Conservation (phyloP, 345 rosid species). For the Rhizophora apiculata region DNA sequence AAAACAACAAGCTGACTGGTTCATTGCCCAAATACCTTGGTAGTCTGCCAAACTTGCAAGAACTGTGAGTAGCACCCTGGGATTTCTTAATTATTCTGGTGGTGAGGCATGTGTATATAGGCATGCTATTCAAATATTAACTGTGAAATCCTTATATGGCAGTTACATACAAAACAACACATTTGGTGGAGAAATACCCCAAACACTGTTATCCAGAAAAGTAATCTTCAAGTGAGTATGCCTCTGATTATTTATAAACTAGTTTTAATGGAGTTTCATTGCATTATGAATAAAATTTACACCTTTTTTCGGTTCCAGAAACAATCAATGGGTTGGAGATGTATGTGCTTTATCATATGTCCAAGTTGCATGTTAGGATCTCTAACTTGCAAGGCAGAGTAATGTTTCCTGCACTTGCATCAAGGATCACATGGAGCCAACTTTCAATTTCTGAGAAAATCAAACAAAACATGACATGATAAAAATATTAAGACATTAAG, state of each 20-base stretch:
- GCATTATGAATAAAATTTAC: too few relatives aligned
- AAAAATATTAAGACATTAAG: not conserved
- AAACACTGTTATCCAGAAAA: constrained; percentile 47
- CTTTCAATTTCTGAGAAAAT: too few relatives aligned
- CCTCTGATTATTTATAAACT: too few relatives aligned
- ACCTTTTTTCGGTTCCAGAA: too few relatives aligned
- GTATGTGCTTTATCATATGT: too few relatives aligned
- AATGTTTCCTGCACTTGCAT: too few relatives aligned
- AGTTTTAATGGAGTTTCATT: too few relatives aligned
- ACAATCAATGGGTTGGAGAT: too few relatives aligned
- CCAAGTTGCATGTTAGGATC: too few relatives aligned
- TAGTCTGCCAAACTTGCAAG: constrained; percentile 64
- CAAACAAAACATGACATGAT: too few relatives aligned
- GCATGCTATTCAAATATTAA: not conserved
- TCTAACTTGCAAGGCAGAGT: too few relatives aligned
- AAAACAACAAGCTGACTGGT: constrained; percentile 76
- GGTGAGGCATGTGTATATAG: not conserved
- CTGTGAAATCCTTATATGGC: constrained; percentile 27
- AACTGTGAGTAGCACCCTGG: constrained; percentile 53
- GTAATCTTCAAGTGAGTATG: constrained; percentile 58
- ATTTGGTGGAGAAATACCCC: constrained; percentile 70
- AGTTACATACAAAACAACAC: constrained; percentile 84
- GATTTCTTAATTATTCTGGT: not conserved
- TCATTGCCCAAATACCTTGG: constrained; percentile 65
- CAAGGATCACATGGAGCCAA: too few relatives aligned